Evolutionary conservation across 306 rosid species (phyloP), one percentile per base, ranked within the genome.

Genomic region (Urtica urens): DNA sequence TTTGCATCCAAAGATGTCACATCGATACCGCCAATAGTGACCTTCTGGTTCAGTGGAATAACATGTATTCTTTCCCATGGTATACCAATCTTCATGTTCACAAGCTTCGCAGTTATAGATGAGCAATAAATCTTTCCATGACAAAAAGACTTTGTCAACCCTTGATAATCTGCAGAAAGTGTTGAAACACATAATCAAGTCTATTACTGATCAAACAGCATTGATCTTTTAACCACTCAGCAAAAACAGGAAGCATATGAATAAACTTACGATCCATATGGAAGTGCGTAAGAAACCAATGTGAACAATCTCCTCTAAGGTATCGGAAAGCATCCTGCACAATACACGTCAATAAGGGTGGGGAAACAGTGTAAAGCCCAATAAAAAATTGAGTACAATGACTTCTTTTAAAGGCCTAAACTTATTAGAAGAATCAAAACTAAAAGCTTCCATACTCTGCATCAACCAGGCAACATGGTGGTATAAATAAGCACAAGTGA

Each of bases 1-100:
- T 84, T 88, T 70, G 97, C 97, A 72, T 88, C 97, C 77, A 84
- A 70, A 72, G 81, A 88, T 64, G 90, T 88, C 70, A 88, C 90
- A 37, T 67, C 74, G 61, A 77, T 46, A 43, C 95, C 95, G 5
- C 72, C 72, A 70, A 88, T 74, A 58, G 71, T 78, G 46, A 72
- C 59, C 66, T 66, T 84, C 68, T 81, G 74, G 68, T 84, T 62
- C 21, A 84, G 75, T 47, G 86, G 90, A 66, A 84, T 51, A 51
- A 88, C 74, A 33, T 84, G 82, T 60, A 88, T 53, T 52, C 72
- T 84, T 64, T 84, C 84, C 84, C 75, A 81, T 11, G 95, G 71
- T 52, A 88, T 84, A 62, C 95, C 95, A 60, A 88, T 71, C 77
- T 88, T 88, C 78, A 77, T 74, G 66, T 88, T 84, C 66, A 88